Evolutionary conservation across 345 rosid species (phyloP).

Genomic region (Eucalyptus regnans): DNA sequence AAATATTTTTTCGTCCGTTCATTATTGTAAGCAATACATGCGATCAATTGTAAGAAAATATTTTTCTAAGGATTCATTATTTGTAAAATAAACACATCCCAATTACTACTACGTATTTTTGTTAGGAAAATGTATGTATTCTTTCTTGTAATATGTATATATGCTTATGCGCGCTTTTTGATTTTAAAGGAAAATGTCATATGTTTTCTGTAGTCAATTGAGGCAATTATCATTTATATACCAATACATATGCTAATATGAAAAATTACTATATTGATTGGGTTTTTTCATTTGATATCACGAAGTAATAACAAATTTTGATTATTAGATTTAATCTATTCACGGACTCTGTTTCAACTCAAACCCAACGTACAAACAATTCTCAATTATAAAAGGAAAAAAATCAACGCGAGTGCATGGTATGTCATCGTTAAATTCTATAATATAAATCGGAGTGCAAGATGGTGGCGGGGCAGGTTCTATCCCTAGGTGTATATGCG

Average conservation of each 20-base stretch:
- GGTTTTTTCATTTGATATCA: background rate
- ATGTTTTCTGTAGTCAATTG: background rate
- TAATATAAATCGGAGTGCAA: background rate
- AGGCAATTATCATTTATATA: background rate
- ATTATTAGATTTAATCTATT: background rate
- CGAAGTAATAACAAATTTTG: background rate
- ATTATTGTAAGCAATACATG: accelerated
- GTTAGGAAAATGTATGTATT: accelerated
- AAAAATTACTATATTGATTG: background rate
- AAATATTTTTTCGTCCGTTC: accelerated
- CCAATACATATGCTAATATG: background rate
- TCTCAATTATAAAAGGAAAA: background rate
- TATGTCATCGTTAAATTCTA: background rate
- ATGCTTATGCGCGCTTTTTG: background rate
- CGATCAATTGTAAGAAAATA: accelerated
- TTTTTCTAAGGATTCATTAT: background rate
- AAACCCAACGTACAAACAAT: background rate
- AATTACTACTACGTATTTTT: background rate
- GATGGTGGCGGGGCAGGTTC: background rate
- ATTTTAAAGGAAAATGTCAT: background rate
- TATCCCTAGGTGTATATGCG: background rate
- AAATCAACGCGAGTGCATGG: background rate
- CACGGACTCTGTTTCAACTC: background rate
- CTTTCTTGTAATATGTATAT: background rate
- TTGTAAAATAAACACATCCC: background rate